Conservation (phyloP, 257 asterid genomes). For the Petrea volubilis region DNA sequence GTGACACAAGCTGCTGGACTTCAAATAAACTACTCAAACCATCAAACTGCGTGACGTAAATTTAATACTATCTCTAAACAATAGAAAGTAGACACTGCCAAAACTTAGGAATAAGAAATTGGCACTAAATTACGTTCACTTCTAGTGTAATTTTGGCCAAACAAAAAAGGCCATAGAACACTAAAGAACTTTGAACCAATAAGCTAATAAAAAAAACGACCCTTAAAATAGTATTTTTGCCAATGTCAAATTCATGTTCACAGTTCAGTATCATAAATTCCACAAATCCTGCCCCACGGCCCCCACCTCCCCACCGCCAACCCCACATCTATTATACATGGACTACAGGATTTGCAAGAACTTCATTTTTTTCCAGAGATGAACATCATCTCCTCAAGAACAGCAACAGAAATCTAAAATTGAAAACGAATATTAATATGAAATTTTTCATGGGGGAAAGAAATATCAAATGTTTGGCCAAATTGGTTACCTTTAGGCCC, state of each 20-base stretch:
- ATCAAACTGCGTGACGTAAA: neutral
- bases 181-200: neutral
- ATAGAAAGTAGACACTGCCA: neutral
- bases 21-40: neutral
- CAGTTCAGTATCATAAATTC: neutral
- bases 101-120: neutral
- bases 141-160: too few species aligned
- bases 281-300: neutral
- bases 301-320: neutral
- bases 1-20: neutral
- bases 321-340: neutral
- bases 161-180: neutral
- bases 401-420: neutral
- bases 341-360: neutral
- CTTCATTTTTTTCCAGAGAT: neutral
- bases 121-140: neutral
- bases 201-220: neutral
- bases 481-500: slow-evolving; percentile 58
- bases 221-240: neutral
- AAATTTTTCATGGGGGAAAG: neutral
- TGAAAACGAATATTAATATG: neutral
- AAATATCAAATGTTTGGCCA: neutral
- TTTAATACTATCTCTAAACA: neutral
- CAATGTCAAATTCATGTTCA: neutral
- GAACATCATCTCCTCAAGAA: neutral